phyloP scores from a whole-genome alignment of 768 basidiomycete species.

The Suillus variegatus region DNA sequence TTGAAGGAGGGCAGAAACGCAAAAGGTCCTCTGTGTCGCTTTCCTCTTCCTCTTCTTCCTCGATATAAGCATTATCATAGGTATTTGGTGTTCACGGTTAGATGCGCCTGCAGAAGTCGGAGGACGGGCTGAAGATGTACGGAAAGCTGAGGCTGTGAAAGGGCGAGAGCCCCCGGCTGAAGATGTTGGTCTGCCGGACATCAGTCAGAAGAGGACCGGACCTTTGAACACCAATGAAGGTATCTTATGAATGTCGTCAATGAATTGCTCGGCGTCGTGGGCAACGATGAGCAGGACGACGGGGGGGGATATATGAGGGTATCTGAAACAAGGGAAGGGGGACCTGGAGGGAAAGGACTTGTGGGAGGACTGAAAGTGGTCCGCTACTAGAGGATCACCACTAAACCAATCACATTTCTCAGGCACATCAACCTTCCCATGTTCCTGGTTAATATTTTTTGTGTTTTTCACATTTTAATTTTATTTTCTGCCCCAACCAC shows the following conservation, averaged over 20 bases:
- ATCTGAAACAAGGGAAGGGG: conserved; percentile 19
- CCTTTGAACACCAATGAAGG: neutral
- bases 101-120: conserved; percentile 18
- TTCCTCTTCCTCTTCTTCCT: conserved; percentile 63
- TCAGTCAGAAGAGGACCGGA: conserved; percentile 10
- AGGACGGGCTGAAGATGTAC: conserved; percentile 14
- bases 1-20: conserved; percentile 85
- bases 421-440: conserved; percentile 33
- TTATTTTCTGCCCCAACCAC: conserved; percentile 4
- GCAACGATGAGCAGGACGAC: conserved; percentile 11
- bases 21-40: conserved; percentile 83
- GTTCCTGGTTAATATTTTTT: conserved; percentile 32
- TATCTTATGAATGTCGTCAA: conserved; percentile 1
- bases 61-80: conserved; percentile 24
- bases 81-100: conserved; percentile 15
- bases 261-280: conserved; percentile 10
- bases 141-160: conserved; percentile 23
- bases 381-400: conserved; percentile 33
- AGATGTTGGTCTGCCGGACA: conserved; percentile 32
- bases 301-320: conserved; percentile 15
- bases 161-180: conserved; percentile 33
- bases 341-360: conserved; percentile 20
- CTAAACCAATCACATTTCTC: conserved; percentile 34
- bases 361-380: conserved; percentile 32
- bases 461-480: conserved; percentile 9